Percentiles rank a stretch among this genome's conserved stretches.
These are phyloP conservation scores for Poa pratensis DNA, from an alignment of 176 grass and related monocot species.

Conservation along the genomic window DNA sequence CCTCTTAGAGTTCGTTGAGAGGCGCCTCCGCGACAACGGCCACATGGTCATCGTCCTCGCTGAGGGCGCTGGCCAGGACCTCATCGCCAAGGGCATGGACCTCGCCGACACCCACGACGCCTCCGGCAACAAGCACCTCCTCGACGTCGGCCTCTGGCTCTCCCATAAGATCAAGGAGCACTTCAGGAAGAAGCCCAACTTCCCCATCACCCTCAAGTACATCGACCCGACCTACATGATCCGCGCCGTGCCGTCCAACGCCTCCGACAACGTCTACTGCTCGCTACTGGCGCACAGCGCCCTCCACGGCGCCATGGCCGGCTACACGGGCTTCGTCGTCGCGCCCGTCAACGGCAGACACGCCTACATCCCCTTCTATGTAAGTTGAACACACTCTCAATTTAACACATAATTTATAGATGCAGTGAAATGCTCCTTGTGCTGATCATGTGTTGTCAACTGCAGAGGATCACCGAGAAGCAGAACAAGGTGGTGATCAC, in stretches of 20 bases:
- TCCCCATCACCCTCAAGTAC: conserved; percentile 76
- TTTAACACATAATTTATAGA: not conserved
- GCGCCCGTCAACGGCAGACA: conserved; percentile 84
- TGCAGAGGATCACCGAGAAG: conserved; percentile 84
- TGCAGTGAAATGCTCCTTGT: not conserved
- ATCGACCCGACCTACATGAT: conserved; percentile 98
- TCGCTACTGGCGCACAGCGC: conserved; percentile 87
- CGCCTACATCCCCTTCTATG: conserved; percentile 80
- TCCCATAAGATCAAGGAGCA: conserved; percentile 89
- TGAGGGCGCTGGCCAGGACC: conserved; percentile 88
- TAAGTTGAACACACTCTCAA: conserved; percentile 36
- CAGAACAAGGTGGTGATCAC: conserved; percentile 91
- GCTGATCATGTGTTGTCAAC: not conserved
- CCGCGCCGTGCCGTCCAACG: conserved; percentile 78
- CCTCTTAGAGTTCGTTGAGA: conserved; percentile 71
- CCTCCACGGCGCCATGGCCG: conserved; percentile 89
- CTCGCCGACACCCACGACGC: conserved; percentile 64
- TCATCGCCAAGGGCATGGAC: conserved; percentile 69
- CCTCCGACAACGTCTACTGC: conserved; percentile 90
- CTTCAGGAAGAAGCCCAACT: conserved; percentile 56
- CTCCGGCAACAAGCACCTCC: conserved; percentile 82
- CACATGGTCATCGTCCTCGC: conserved; percentile 97
- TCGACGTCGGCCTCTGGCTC: conserved; percentile 86
- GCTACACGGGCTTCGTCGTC: conserved; percentile 84
- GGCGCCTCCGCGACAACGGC: conserved; percentile 72